Percentiles rank a stretch among this genome's conserved stretches.
phyloP scores from a whole-genome alignment of 2,329 filamentous ascomycete genomes.

The Thielaviopsis euricoi region DNA sequence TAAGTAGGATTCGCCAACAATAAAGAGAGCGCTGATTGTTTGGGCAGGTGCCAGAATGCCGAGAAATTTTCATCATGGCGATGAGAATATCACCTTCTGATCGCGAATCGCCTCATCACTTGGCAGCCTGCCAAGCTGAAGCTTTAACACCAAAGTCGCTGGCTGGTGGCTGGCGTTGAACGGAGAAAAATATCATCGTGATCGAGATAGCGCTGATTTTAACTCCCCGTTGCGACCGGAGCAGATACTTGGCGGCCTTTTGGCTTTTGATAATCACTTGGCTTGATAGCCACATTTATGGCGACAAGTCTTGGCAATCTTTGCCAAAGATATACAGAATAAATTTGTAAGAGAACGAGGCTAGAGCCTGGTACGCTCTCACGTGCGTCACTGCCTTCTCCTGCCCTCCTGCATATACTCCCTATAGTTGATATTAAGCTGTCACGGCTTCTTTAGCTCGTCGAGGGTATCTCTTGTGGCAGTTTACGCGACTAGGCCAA shows the following conservation, averaged over 20 bases:
- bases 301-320: too few relatives aligned
- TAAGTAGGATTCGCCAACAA: too few relatives aligned
- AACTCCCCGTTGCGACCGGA: too few relatives aligned
- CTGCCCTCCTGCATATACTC: conserved; percentile 3
- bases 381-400: not conserved
- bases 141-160: not conserved
- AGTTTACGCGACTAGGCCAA: too few relatives aligned
- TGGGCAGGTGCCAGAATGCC: not conserved
- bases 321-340: not conserved
- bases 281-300: too few relatives aligned
- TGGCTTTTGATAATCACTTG: too few relatives aligned
- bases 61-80: not conserved
- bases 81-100: not conserved
- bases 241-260: too few relatives aligned
- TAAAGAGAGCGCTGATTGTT: too few relatives aligned
- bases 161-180: not conserved
- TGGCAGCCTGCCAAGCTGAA: not conserved
- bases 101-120: not conserved
- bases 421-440: not conserved
- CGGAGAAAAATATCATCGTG: not conserved
- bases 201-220: too few relatives aligned
- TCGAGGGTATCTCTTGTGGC: too few relatives aligned
- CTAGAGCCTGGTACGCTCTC: not conserved
- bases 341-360: not conserved
- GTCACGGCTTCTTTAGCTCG: not conserved